Percentiles rank a stretch among this genome's conserved stretches.
Evolutionary conservation across 768 basidiomycete species (phyloP).

Genomic region (Infundibulicybe gibba): DNA sequence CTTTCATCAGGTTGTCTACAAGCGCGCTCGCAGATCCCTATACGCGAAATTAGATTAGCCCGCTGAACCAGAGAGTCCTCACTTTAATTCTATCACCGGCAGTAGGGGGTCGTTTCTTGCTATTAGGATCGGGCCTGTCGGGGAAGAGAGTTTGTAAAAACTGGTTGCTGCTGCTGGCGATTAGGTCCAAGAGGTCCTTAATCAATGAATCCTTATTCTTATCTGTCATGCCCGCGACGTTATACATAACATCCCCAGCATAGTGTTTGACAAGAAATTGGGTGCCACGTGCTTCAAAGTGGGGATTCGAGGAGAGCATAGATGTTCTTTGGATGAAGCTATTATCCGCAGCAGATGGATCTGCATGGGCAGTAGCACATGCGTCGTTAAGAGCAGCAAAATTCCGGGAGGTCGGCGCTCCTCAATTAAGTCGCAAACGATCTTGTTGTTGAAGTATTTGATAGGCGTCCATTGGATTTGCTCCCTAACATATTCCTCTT

Average conservation of each 20-base stretch:
- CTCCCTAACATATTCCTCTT: conserved; percentile 98
- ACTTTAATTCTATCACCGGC: conserved; percentile 98
- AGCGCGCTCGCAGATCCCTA: conserved; percentile 92
- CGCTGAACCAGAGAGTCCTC: conserved; percentile 5
- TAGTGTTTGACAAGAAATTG: conserved; percentile 97
- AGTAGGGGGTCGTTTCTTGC: conserved; percentile 97
- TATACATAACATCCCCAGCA: conserved; percentile 98
- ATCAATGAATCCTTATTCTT: conserved; percentile 98
- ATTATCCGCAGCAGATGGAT: conserved; percentile 93
- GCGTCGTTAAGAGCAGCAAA: conserved; percentile 98
- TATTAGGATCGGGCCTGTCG: conserved; percentile 92
- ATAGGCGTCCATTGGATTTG: conserved; percentile 99
- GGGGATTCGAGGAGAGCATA: conserved; percentile 76
- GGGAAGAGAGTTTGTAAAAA: conserved; percentile 91
- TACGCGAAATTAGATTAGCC: background rate
- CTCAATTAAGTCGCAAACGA: conserved; percentile 98
- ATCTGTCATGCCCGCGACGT: conserved; percentile 96
- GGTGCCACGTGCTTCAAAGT: conserved; percentile 91
- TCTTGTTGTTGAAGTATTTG: conserved; percentile 98
- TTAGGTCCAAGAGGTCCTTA: conserved; percentile 91
- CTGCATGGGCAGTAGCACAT: conserved; percentile 98
- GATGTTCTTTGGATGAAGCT: conserved; percentile 93
- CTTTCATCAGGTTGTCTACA: conserved; percentile 96
- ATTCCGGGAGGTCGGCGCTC: conserved; percentile 95
- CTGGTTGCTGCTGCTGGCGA: conserved; percentile 73